phyloP scores from a whole-genome alignment of 495 filamentous ascomycete species.

The Penicillium chermesinum region DNA sequence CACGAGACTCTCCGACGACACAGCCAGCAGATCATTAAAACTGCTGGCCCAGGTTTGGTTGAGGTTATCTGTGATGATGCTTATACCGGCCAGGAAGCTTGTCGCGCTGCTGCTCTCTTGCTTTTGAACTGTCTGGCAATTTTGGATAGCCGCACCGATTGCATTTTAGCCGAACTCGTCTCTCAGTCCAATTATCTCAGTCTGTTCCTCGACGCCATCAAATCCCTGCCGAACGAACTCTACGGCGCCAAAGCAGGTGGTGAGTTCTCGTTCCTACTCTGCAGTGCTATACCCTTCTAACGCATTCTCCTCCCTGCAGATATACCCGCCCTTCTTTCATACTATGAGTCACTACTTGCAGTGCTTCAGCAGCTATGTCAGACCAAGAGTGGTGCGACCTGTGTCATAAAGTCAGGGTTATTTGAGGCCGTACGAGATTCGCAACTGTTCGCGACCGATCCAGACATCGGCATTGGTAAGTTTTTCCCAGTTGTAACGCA shows the following conservation, averaged over 20 bases:
- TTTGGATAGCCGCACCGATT: slow-evolving; percentile 59
- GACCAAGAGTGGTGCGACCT: slow-evolving; percentile 70
- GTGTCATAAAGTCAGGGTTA: slow-evolving; percentile 81
- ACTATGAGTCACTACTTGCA: slow-evolving; percentile 70
- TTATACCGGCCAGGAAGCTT: slow-evolving; percentile 72
- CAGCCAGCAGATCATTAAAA: slow-evolving; percentile 68
- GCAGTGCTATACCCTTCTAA: not conserved
- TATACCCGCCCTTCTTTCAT: slow-evolving; percentile 50
- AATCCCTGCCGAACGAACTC: slow-evolving; percentile 63
- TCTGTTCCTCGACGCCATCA: slow-evolving; percentile 79
- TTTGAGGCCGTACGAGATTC: slow-evolving; percentile 77
- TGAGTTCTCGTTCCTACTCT: slow-evolving; percentile 24
- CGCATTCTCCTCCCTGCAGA: slow-evolving; percentile 38
- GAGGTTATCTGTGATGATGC: slow-evolving; percentile 92
- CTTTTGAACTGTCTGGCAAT: slow-evolving; percentile 66
- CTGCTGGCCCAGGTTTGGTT: slow-evolving; percentile 70
- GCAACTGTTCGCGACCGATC: slow-evolving; percentile 80
- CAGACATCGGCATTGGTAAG: slow-evolving; percentile 80
- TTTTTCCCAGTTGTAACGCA: slow-evolving; percentile 3
- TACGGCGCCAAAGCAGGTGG: slow-evolving; percentile 45
- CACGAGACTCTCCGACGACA: slow-evolving; percentile 48
- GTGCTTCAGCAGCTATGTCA: slow-evolving; percentile 81
- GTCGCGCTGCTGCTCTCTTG: slow-evolving; percentile 76
- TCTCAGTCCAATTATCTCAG: slow-evolving; percentile 83
- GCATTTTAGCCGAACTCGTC: slow-evolving; percentile 71